Base-by-base conservation (phyloP, 441 rosid genomes). In the Pelargonium myrrhifolium region DNA sequence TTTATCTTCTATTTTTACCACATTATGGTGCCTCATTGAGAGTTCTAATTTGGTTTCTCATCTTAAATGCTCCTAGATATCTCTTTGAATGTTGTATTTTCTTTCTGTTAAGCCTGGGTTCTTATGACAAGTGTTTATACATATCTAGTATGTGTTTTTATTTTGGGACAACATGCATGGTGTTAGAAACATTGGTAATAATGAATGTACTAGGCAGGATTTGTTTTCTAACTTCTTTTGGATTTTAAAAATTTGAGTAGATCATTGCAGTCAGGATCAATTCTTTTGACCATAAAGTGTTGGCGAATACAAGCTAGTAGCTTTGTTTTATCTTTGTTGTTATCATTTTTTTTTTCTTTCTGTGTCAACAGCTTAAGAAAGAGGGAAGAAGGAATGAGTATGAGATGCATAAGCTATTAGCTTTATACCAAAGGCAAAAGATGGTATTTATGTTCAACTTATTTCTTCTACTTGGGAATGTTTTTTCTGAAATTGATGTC, bases 301-400 rank as follows among this genome's bases (percentile, higher is more conserved):
- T 1, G 31, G 3, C 31, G 14, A 51, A 51, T 51, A 51, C 56
- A n/a, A 28, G 31, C 6, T 1, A 15, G 4, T 51, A 3, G 56
- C 56, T 51, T 51, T 51, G 9, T 21, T 21, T 51, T 17, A 51
- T 51, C 21, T 5, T 9, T 51, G 1, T 9, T 17, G 2, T 28
- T 28, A 28, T 28, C 31, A 4, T 1, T 28, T 28, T 28, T 28
- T 28, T 28, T 28, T 28, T 28, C 6, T 69, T 60, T 31, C 15
- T 78, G 65, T 72, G 61, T 8, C 72, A 65, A 68, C 85, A 93
- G 97, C 87, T 89, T n/a, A 90, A 82, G 78, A 93, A 91, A 80
- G 93, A 85, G 69, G 85, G 84, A 69, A 84, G 95, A 79, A 85
- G 81, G 74, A 80, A 77, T 66, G 79, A 79, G 66, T 82, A 77